Percentiles rank a stretch among this genome's conserved stretches.
Conservation (phyloP, 78 protist genomes). For the Isochrysis galbana region DNA sequence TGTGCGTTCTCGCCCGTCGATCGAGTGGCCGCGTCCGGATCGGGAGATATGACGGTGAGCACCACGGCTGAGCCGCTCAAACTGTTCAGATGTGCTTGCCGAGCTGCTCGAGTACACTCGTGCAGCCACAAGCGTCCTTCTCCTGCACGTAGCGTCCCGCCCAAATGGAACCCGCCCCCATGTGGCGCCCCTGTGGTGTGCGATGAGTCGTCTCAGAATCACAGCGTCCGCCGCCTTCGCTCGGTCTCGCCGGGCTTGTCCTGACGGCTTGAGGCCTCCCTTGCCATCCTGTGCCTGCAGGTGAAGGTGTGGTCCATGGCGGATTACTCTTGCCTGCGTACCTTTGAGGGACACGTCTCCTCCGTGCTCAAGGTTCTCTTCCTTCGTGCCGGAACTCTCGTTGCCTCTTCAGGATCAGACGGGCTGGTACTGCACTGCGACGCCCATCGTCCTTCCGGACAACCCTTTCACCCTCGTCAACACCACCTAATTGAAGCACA, state of each 20-base stretch:
- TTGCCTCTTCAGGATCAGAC: conserved; percentile 66
- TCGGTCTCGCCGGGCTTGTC: not conserved
- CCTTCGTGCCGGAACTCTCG: conserved; percentile 76
- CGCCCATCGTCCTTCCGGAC: not conserved
- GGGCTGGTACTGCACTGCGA: not conserved
- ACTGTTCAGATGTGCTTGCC: not conserved
- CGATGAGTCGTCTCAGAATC: too few relatives aligned
- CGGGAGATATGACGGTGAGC: not conserved
- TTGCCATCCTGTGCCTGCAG: conserved; percentile 60
- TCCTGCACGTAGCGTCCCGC: not conserved
- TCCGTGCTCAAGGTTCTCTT: conserved; percentile 70
- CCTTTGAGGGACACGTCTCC: conserved; percentile 87
- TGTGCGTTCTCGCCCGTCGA: conserved; percentile 86
- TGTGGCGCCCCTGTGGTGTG: not conserved
- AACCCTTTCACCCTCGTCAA: not conserved
- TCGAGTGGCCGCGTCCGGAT: conserved; percentile 22
- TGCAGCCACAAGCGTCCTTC: not conserved
- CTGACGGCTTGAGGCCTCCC: not conserved
- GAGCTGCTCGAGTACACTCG: not conserved
- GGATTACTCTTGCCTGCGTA: conserved; percentile 75
- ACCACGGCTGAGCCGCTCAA: not conserved
- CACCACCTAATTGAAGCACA: not conserved
- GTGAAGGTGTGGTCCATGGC: conserved; percentile 76
- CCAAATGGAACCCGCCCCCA: not conserved
- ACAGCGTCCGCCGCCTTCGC: not conserved